Evolutionary conservation across 2,329 filamentous ascomycete species (phyloP), one percentile per base, ranked within the genome.

Genomic region (Coniochaeta sp.): DNA sequence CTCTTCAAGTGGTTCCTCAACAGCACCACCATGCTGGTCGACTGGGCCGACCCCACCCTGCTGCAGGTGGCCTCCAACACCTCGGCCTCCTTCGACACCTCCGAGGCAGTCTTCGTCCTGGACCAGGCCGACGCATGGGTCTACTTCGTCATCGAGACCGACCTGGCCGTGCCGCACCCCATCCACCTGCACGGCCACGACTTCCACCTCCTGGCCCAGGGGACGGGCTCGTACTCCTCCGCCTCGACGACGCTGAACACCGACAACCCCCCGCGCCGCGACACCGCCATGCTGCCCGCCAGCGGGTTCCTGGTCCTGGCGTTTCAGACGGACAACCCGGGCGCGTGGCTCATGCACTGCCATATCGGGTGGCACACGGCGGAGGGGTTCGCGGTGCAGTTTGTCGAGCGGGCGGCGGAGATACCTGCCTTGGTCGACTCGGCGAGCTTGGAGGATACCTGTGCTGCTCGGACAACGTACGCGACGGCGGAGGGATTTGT

Each of bases 1-100:
- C 70, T 76, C 63, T 78, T 80, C 69, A 72, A 72, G 40, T 82
- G 79, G 80, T 76, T 73, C n/a, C 67, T 82, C 60, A 81, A 81
- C 67, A 73, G 70, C 36, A 79, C 73, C 12, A 76, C 75, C 9
- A 74, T 82, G 68, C 58, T 72, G 6, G 71, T 82, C 6, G 72
- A 81, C 60, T 82, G 79, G 72, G 67, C 67, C 9, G 67, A 79
- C 57, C 80, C 81, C 6, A 82, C 79, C 0, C 69, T 77, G 8
- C 11, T 36, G 11, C 34, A 36, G 11, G 34, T 36, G 31, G 31
- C 31, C 7, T 36, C 5, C 34, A 36, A 36, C 34, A 12, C 5
- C 34, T 9, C 6, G 7, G 34, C 34, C 34, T 7, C 34, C 34
- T 36, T 36, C 11, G 3, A 3, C 34, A 7, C 34, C 34, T 6